Percentiles rank a stretch among this genome's conserved stretches.
These are phyloP conservation scores for Saccharomycopsis javanensis DNA, from an alignment of 805 yeast species.

Conservation along the genomic window DNA sequence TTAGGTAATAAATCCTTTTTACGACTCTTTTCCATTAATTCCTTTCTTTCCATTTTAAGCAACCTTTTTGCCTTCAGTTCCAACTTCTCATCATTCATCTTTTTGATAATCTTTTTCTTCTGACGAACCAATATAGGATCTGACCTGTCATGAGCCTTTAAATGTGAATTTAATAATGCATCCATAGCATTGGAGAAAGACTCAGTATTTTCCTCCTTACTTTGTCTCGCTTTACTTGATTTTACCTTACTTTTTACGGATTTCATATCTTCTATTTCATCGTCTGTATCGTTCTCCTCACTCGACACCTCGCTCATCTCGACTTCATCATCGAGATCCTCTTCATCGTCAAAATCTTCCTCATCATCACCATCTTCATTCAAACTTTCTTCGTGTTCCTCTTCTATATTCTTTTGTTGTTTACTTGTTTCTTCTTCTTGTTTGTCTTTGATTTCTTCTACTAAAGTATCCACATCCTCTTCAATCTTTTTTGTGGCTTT, in stretches of 20 bases:
- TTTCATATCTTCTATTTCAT: conserved; percentile 23
- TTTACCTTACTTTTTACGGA: conserved; percentile 32
- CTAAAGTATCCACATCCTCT: background rate
- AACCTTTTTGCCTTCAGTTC: conserved; percentile 76
- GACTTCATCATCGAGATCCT: conserved; percentile 20
- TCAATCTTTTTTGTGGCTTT: background rate
- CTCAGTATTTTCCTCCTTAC: conserved; percentile 51
- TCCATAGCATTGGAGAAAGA: conserved; percentile 74
- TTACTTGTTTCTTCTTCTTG: background rate
- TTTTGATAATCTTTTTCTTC: conserved; percentile 56
- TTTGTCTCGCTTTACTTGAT: conserved; percentile 46
- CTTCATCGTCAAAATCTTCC: conserved; percentile 20
- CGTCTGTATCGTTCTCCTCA: conserved; percentile 21
- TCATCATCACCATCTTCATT: conserved; percentile 16
- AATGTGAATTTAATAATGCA: conserved; percentile 73
- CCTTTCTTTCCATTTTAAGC: conserved; percentile 61
- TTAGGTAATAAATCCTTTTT: conserved; percentile 44
- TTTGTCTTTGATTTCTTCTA: background rate
- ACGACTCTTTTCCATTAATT: conserved; percentile 55
- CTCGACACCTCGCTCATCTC: conserved; percentile 21
- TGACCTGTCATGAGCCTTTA: conserved; percentile 80
- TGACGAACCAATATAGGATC: conserved; percentile 87
- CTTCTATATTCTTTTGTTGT: background rate
- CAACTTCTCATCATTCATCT: conserved; percentile 69
- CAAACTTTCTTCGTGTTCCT: background rate